Evolutionary conservation across 495 filamentous ascomycete species (phyloP).

Genomic region (Aeminium ludgeri): DNA sequence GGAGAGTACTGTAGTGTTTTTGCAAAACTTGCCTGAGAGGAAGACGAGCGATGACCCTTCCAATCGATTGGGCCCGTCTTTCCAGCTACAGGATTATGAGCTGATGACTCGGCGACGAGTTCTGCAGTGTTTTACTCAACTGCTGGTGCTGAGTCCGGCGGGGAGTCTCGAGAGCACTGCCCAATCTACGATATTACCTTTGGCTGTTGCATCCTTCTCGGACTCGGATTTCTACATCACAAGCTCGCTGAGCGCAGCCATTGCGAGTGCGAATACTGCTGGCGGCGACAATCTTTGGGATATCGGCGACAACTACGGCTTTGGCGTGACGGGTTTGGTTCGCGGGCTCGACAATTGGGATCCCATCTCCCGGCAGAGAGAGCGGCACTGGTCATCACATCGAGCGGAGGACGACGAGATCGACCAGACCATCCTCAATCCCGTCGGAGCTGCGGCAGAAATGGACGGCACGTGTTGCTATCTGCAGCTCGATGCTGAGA

Average conservation of each 20-base stretch:
- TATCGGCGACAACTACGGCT: conserved; percentile 81
- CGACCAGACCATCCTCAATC: conserved; percentile 47
- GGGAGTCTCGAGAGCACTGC: conserved; percentile 68
- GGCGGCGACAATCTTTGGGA: conserved; percentile 92
- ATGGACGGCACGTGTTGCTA: conserved; percentile 80
- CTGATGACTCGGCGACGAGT: conserved; percentile 88
- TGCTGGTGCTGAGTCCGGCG: conserved; percentile 69
- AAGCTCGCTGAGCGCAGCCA: conserved; percentile 74
- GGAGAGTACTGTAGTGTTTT: conserved; percentile 82
- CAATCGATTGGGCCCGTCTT: conserved; percentile 64
- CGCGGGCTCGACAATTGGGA: conserved; percentile 47
- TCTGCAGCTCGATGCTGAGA: conserved; percentile 28
- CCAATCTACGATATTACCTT: conserved; percentile 84
- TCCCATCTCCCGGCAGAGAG: conserved; percentile 28
- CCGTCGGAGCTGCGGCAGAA: conserved; percentile 68
- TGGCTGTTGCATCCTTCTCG: conserved; percentile 80
- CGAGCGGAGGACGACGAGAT: conserved; percentile 51
- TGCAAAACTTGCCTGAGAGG: conserved; percentile 63
- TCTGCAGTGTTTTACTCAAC: conserved; percentile 80
- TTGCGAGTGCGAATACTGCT: conserved; percentile 65
- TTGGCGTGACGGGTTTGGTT: conserved; percentile 76
- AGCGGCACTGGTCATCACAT: conserved; percentile 43
- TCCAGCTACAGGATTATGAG: conserved; percentile 82
- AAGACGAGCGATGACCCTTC: conserved; percentile 80
- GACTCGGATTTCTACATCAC: conserved; percentile 78